Conservation (phyloP, 352 stramenopile species). For the Salisapilia sapeloensis region DNA sequence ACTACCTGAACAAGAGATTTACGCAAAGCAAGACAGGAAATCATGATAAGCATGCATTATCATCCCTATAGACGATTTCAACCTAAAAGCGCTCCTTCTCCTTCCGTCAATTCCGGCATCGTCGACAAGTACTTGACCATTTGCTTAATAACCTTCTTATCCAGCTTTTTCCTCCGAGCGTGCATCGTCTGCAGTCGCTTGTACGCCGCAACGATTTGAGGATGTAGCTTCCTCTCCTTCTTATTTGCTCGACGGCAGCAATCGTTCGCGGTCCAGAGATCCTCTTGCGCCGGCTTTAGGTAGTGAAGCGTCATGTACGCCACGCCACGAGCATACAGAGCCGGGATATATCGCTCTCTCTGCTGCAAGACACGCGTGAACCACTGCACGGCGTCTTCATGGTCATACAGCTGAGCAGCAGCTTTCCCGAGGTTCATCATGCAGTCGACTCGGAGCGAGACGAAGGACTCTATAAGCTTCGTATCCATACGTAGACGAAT, state of each 20-base stretch:
- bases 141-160: slow-evolving; percentile 73
- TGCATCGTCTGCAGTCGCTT: slow-evolving; percentile 53
- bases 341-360: slow-evolving; percentile 24
- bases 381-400: slow-evolving; percentile 35
- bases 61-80: no score
- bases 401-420: slow-evolving; percentile 27
- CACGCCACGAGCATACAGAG: slow-evolving; percentile 54
- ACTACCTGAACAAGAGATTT: no score
- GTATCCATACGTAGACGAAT: slow-evolving; percentile 44
- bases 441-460: slow-evolving; percentile 37
- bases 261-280: slow-evolving; percentile 52
- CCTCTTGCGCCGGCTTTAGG: slow-evolving; percentile 32
- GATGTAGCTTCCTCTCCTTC: slow-evolving; percentile 18
- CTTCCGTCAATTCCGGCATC: slow-evolving; percentile 37
- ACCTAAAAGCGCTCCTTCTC: no score
- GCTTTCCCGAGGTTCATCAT: slow-evolving; percentile 76
- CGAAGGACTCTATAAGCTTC: slow-evolving; percentile 20
- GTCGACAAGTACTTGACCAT: slow-evolving; percentile 67
- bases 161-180: slow-evolving; percentile 56
- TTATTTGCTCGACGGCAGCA: slow-evolving; percentile 26
- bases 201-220: slow-evolving; percentile 44
- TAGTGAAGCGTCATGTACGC: slow-evolving; percentile 44
- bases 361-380: slow-evolving; percentile 28
- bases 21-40: no score
- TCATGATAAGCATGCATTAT: no score